A percentile compares a stretch with the other conserved stretches of the same genome.
Evolutionary conservation across 352 stramenopile species (phyloP).

Genomic region (Phytophthora kernoviae): DNA sequence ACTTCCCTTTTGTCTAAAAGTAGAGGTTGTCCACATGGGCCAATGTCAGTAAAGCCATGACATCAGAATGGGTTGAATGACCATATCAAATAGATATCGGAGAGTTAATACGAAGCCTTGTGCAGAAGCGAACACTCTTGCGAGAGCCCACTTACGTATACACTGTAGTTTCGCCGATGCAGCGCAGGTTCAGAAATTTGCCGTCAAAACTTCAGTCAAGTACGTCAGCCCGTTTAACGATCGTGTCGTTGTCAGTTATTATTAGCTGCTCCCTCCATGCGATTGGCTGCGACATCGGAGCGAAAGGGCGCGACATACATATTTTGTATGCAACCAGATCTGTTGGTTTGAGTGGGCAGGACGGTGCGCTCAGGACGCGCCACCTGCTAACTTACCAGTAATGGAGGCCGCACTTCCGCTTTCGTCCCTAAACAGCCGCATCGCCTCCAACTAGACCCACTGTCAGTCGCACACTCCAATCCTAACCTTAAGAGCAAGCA

Average conservation of each 20-base stretch:
- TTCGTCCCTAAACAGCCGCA: slow-evolving; percentile 21
- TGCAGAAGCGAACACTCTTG: no score
- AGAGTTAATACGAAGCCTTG: no score
- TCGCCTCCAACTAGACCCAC: slow-evolving; percentile 5
- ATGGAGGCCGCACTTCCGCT: slow-evolving; percentile 19
- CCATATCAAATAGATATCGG: no score
- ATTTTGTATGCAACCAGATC: no score
- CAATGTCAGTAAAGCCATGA: no score
- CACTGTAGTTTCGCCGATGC: no score
- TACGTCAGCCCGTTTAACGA: background rate
- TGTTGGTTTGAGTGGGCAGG: no score
- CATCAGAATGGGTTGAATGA: no score
- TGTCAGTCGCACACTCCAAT: slow-evolving; percentile 2
- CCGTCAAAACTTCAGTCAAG: background rate
- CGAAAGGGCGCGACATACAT: slow-evolving; percentile 19
- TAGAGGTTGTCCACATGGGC: no score
- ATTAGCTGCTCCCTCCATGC: background rate
- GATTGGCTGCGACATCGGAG: slow-evolving; percentile 19
- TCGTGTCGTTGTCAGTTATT: background rate
- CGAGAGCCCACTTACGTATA: no score
- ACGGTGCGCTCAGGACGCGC: background rate
- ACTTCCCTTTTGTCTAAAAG: no score
- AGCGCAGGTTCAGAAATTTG: no score
- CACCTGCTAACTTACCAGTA: slow-evolving; percentile 1
- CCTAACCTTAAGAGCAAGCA: slow-evolving; percentile 1